These are phyloP conservation scores for Astragalus glycyphyllos DNA, from an alignment of 306 rosid species.

Conservation along the genomic window DNA sequence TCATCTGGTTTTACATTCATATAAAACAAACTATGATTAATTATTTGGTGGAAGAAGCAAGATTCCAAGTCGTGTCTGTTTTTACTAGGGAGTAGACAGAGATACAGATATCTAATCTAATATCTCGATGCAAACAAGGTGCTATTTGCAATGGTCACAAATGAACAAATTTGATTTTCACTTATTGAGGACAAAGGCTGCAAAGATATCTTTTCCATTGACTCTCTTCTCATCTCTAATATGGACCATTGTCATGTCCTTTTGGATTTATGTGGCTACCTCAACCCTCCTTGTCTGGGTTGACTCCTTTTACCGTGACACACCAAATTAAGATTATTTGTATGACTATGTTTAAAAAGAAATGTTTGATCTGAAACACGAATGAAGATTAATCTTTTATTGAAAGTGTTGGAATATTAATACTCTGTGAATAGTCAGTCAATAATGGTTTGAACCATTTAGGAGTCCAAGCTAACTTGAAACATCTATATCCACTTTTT, in stretches of 20 bases:
- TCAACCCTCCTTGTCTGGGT: background rate
- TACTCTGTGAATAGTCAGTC: too few relatives aligned
- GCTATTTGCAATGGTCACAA: constrained; percentile 1
- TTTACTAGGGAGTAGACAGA: background rate
- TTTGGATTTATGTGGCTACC: constrained; percentile 13
- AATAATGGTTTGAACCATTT: too few relatives aligned
- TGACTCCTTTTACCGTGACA: background rate
- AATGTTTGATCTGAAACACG: too few relatives aligned
- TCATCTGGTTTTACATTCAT: too few relatives aligned
- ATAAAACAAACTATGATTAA: too few relatives aligned
- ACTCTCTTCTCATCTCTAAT: constrained; percentile 1
- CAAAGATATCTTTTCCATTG: constrained; percentile 5
- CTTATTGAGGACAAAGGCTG: background rate
- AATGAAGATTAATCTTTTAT: too few relatives aligned
- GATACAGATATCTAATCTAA: background rate
- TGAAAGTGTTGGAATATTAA: too few relatives aligned
- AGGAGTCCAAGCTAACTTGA: too few relatives aligned
- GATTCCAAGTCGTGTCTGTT: constrained; percentile 16
- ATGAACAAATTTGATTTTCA: constrained; percentile 18
- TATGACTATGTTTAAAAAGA: background rate
- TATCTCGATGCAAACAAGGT: constrained; percentile 25
- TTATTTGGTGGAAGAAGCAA: background rate
- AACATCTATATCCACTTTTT: too few relatives aligned
- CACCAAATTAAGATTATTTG: too few relatives aligned
- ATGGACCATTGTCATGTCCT: background rate